phyloP scores from a whole-genome alignment of 805 yeast genomes.

The Cyberlindnera xylosilytica region DNA sequence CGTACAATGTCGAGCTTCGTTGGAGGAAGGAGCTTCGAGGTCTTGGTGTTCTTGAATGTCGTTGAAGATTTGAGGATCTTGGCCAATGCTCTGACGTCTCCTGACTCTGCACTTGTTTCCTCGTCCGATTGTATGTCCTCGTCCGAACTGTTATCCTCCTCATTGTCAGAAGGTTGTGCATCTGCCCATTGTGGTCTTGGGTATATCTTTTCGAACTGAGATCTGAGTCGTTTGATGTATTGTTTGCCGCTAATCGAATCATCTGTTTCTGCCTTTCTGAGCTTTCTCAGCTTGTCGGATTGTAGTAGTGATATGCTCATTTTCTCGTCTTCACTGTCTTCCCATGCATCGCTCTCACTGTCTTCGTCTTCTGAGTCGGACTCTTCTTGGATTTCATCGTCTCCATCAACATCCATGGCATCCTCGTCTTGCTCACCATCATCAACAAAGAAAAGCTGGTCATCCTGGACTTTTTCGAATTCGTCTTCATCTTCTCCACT shows the following conservation, averaged over 20 bases:
- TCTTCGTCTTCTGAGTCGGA: conserved; percentile 31
- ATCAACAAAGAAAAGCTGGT: conserved; percentile 53
- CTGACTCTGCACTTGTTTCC: conserved; percentile 31
- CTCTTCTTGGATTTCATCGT: conserved; percentile 21
- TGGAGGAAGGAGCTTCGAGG: conserved; percentile 62
- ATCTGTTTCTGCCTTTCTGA: conserved; percentile 61
- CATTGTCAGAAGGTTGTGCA: conserved; percentile 21
- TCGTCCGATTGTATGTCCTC: conserved; percentile 28
- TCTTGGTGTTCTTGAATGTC: conserved; percentile 34
- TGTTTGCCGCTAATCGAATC: conserved; percentile 52
- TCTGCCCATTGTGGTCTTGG: conserved; percentile 87
- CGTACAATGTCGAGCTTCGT: conserved; percentile 72
- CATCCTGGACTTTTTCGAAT: conserved; percentile 40
- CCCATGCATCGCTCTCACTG: conserved; percentile 60
- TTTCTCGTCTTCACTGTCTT: conserved; percentile 87
- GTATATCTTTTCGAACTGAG: conserved; percentile 69
- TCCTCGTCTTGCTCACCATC: conserved; percentile 33
- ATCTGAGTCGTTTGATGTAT: conserved; percentile 60
- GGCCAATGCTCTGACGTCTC: conserved; percentile 39
- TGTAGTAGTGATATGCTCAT: conserved; percentile 56
- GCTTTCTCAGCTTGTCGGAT: conserved; percentile 63
- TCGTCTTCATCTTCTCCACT: conserved; percentile 26
- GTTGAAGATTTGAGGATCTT: conserved; percentile 38
- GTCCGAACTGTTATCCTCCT: conserved; percentile 30
- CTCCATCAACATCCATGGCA: conserved; percentile 13